Conservation (phyloP, 345 rosid species). For the Salix koriyanagi region DNA sequence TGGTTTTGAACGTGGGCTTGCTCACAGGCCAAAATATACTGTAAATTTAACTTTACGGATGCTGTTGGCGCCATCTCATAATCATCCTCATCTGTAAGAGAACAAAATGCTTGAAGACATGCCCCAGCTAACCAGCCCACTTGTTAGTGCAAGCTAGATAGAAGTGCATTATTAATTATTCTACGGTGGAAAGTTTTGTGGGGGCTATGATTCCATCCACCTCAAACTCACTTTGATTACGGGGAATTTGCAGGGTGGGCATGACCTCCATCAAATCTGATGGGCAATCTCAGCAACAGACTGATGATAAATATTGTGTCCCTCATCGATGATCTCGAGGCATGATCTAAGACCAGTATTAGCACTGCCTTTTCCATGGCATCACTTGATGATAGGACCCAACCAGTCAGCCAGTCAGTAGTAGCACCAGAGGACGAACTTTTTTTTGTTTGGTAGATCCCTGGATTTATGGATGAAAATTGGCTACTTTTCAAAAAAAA, state of each 20-base stretch:
- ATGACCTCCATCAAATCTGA: neutral
- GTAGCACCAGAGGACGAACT: neutral
- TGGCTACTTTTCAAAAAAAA: conserved; percentile 8
- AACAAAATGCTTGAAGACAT: conserved; percentile 27
- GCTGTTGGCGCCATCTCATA: conserved; percentile 27
- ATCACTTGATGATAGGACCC: neutral
- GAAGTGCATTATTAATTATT: conserved; percentile 40
- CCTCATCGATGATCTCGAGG: neutral
- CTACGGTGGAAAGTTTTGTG: conserved; percentile 37
- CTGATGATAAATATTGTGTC: neutral
- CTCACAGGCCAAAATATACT: conserved; percentile 30
- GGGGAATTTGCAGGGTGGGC: neutral
- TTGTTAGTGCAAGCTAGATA: conserved; percentile 29
- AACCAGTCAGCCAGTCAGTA: neutral
- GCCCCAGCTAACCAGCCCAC: conserved; percentile 23
- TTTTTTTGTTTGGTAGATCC: conserved; percentile 5
- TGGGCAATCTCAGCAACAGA: neutral
- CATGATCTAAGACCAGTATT: neutral
- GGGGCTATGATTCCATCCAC: conserved; percentile 47
- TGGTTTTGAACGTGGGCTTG: conserved; percentile 5
- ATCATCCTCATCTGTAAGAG: conserved; percentile 22
- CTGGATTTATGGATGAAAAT: conserved; percentile 17
- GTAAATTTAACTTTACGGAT: conserved; percentile 29
- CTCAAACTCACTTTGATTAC: conserved; percentile 32
- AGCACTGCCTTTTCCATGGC: neutral